These are phyloP conservation scores for Monilinia vaccinii-corymbosi DNA, from an alignment of 2,329 filamentous ascomycete genomes.

Conservation along the genomic window DNA sequence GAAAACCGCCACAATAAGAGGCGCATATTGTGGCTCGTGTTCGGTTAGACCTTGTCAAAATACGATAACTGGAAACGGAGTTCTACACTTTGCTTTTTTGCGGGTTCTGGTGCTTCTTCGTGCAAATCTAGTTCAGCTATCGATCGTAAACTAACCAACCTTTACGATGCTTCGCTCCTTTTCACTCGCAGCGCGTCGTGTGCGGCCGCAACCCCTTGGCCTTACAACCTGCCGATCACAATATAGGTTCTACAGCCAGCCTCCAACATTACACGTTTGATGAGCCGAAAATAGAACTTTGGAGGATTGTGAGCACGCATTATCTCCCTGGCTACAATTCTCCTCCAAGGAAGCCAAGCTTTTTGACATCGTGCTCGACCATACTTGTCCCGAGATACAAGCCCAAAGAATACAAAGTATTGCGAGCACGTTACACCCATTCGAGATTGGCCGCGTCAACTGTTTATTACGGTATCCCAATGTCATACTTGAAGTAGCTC, in stretches of 20 bases:
- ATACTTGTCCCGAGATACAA: not conserved
- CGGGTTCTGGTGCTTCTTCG: too few species aligned
- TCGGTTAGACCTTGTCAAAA: too few species aligned
- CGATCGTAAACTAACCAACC: not conserved
- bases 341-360: not conserved
- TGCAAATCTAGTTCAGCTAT: not conserved
- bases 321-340: not conserved
- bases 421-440: not conserved
- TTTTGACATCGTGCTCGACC: not conserved
- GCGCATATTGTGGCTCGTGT: too few species aligned
- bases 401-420: not conserved
- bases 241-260: not conserved
- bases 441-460: not conserved
- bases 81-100: too few species aligned
- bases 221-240: not conserved
- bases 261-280: not conserved
- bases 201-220: not conserved
- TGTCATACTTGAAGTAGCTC: not conserved
- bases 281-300: not conserved
- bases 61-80: too few species aligned
- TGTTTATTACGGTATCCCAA: not conserved
- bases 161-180: not conserved
- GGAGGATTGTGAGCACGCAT: not conserved
- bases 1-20: too few species aligned
- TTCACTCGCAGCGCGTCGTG: not conserved